Evolutionary conservation across 768 basidiomycete genomes (phyloP).

Genomic region (Podaxis rugospora): DNA sequence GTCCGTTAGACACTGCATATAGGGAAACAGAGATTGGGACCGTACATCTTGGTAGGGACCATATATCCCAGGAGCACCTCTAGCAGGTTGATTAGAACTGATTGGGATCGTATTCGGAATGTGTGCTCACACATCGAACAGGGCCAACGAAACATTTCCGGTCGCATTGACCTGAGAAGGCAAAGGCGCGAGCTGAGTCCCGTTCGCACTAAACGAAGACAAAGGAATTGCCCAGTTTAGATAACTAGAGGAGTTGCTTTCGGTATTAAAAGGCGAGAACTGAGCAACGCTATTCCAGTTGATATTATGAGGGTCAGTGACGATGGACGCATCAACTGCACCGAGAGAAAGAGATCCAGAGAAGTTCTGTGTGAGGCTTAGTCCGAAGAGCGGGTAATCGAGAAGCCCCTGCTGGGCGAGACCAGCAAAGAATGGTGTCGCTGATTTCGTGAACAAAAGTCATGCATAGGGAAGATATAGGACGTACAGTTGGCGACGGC

Average conservation of each 20-base stretch:
- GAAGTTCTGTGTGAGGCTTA: slow-evolving; percentile 55
- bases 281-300: slow-evolving; percentile 74
- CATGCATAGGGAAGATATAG: background rate
- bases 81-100: slow-evolving; percentile 20
- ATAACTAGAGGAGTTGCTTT: slow-evolving; percentile 62
- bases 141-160: slow-evolving; percentile 54
- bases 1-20: slow-evolving; percentile 2
- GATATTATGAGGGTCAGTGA: slow-evolving; percentile 54
- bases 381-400: slow-evolving; percentile 74
- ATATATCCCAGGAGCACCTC: slow-evolving; percentile 67
- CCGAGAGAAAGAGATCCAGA: slow-evolving; percentile 66
- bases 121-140: slow-evolving; percentile 65
- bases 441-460: slow-evolving; percentile 29
- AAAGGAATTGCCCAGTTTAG: slow-evolving; percentile 73
- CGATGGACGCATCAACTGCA: slow-evolving; percentile 70
- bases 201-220: slow-evolving; percentile 54
- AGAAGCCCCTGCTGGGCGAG: slow-evolving; percentile 61
- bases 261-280: slow-evolving; percentile 59
- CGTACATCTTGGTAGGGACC: slow-evolving; percentile 77
- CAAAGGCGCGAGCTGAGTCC: slow-evolving; percentile 42
- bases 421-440: slow-evolving; percentile 61
- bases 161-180: slow-evolving; percentile 62
- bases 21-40: background rate
- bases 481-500: slow-evolving; percentile 41
- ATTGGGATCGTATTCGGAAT: background rate